These are phyloP conservation scores for Claviceps africana DNA, from an alignment of 2,329 filamentous ascomycete genomes.

Conservation along the genomic window DNA sequence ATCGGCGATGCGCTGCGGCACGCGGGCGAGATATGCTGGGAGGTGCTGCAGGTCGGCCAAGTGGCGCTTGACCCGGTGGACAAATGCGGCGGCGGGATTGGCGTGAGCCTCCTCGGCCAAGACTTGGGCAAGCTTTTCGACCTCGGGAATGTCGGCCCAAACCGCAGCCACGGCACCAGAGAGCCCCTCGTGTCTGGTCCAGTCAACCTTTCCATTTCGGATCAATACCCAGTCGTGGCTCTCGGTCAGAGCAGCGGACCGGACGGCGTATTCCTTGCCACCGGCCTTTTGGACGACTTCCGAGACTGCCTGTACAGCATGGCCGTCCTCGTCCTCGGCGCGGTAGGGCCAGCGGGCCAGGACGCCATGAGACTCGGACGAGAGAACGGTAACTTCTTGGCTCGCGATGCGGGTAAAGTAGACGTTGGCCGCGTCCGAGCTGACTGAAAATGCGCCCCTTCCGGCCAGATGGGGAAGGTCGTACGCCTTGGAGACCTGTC, in stretches of 20 bases:
- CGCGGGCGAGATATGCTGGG: constrained; percentile 54
- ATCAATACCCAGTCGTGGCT: constrained; percentile 69
- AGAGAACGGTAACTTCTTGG: constrained; percentile 59
- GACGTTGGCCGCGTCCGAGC: constrained; percentile 64
- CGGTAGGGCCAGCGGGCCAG: constrained; percentile 60
- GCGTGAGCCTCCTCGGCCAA: constrained; percentile 77
- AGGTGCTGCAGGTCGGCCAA: constrained; percentile 62
- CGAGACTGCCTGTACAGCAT: constrained; percentile 55
- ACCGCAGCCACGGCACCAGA: constrained; percentile 65
- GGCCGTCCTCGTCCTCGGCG: constrained; percentile 23
- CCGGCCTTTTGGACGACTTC: constrained; percentile 66
- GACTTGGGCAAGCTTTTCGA: constrained; percentile 62
- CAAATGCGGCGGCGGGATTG: constrained; percentile 66
- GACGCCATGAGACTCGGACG: constrained; percentile 62
- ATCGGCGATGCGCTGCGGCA: constrained; percentile 55
- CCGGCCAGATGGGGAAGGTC: constrained; percentile 59
- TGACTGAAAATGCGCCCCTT: constrained; percentile 63
- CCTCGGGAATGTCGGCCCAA: constrained; percentile 64
- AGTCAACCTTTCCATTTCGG: constrained; percentile 66
- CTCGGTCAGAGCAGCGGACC: constrained; percentile 56
- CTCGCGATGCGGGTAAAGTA: constrained; percentile 77
- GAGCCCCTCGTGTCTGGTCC: constrained; percentile 71
- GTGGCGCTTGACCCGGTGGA: constrained; percentile 76
- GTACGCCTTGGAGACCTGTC: constrained; percentile 62
- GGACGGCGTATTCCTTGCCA: constrained; percentile 56